Conservation (phyloP, 2,329 filamentous ascomycete genomes). For the Cyphellophora europaea region DNA sequence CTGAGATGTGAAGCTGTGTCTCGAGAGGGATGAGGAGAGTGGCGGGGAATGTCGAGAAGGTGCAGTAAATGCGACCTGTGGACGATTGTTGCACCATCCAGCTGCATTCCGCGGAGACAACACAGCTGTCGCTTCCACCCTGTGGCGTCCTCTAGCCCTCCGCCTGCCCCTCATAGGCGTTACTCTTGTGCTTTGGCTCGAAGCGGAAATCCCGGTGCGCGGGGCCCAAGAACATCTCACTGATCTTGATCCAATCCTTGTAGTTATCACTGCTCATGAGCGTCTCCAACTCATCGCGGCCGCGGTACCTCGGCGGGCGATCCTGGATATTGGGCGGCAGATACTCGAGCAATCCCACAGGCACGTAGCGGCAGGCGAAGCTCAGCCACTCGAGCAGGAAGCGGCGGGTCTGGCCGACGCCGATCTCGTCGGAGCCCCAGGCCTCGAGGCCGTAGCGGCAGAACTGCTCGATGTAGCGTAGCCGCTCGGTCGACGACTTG, state of each 20-base stretch:
- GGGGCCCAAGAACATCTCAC: slow-evolving; percentile 95
- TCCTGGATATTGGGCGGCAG: slow-evolving; percentile 85
- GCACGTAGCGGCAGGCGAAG: slow-evolving; percentile 87
- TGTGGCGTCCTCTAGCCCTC: slow-evolving; percentile 47
- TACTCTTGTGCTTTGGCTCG: slow-evolving; percentile 95
- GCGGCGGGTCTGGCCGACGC: slow-evolving; percentile 78
- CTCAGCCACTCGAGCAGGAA: slow-evolving; percentile 95
- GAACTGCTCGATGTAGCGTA: slow-evolving; percentile 81
- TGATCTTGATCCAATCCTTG: slow-evolving; percentile 98
- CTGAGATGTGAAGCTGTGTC: no score
- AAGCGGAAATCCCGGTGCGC: slow-evolving; percentile 87
- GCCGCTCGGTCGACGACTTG: slow-evolving; percentile 80
- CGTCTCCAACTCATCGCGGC: slow-evolving; percentile 88
- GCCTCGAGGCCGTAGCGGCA: slow-evolving; percentile 81
- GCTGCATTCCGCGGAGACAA: no score
- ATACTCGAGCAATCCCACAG: slow-evolving; percentile 77
- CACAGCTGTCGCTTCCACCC: no score
- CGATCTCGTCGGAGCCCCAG: slow-evolving; percentile 93
- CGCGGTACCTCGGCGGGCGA: slow-evolving; percentile 71
- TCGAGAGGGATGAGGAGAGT: no score
- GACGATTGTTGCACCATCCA: no score
- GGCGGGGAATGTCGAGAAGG: no score
- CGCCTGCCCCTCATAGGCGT: slow-evolving; percentile 74
- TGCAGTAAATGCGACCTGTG: no score
- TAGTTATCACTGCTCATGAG: slow-evolving; percentile 83